phyloP scores from a whole-genome alignment of 441 rosid genomes.

The Gossypium aridum region DNA sequence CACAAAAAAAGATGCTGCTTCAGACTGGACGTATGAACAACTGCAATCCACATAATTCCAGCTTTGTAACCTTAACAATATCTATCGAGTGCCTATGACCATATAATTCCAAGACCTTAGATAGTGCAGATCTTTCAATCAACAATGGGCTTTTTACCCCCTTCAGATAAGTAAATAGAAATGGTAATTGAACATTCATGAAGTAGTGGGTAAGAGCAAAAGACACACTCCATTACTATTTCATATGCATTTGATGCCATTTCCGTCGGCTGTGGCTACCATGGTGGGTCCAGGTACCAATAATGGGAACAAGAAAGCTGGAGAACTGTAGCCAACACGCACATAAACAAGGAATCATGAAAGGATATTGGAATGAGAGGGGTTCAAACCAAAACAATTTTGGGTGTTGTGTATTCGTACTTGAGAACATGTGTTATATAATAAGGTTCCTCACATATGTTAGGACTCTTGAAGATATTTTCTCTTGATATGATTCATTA shows the following conservation, averaged over 20 bases:
- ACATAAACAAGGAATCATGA: not conserved
- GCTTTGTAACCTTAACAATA: not conserved
- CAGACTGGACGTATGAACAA: not conserved
- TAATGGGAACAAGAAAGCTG: not conserved
- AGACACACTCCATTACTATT: not conserved
- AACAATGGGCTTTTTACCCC: not conserved
- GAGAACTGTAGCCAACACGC: not conserved
- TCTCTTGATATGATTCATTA: not conserved
- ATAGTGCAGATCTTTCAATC: not conserved
- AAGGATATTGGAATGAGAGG: not conserved
- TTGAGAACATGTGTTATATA: not conserved
- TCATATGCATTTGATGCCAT: not conserved
- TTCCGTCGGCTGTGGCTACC: not conserved
- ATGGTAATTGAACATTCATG: not conserved
- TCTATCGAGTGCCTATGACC: not conserved
- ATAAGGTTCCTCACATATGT: not conserved
- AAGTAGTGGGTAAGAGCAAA: not conserved
- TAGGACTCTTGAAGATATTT: not conserved
- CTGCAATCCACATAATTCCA: not conserved
- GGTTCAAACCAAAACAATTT: not conserved
- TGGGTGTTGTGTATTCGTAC: not conserved
- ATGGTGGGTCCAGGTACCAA: not conserved
- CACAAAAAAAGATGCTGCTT: not conserved
- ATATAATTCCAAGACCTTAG: not conserved
- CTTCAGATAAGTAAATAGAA: not conserved